A percentile compares a stretch with the other conserved stretches of the same genome.
phyloP scores from a whole-genome alignment of 2,329 filamentous ascomycete genomes.

The Fusarium sp. region DNA sequence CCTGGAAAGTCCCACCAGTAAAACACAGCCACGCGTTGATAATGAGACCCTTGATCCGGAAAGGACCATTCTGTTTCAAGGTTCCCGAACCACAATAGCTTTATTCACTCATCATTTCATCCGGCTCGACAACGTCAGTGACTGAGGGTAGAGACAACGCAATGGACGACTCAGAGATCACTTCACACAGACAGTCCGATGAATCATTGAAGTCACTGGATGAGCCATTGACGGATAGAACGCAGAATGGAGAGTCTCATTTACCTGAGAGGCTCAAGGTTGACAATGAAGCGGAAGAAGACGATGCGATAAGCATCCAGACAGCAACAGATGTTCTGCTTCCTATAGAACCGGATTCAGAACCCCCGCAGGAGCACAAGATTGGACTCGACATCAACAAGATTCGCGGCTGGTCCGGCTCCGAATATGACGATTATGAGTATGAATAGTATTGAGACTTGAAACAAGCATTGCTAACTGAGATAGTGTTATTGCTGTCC shows the following conservation, averaged over 20 bases:
- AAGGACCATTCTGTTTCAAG: fast-evolving
- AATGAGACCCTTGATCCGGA: too few species aligned
- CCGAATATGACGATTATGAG: constrained; percentile 3
- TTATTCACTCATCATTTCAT: too few species aligned
- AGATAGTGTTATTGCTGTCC: background rate
- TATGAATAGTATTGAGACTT: background rate
- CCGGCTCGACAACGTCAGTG: too few species aligned
- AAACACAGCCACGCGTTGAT: too few species aligned
- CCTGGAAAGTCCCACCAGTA: too few species aligned
- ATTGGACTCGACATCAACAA: background rate
- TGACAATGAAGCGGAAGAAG: background rate
- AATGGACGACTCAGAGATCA: too few species aligned
- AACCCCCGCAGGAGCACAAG: background rate
- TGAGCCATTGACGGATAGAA: too few species aligned
- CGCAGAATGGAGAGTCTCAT: too few species aligned
- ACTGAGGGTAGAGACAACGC: too few species aligned
- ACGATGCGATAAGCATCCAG: background rate
- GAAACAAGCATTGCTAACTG: fast-evolving
- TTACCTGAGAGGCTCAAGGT: fast-evolving
- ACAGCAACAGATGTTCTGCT: background rate
- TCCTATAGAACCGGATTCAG: background rate
- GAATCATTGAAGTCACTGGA: too few species aligned
- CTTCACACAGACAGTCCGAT: too few species aligned
- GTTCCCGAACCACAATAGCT: too few species aligned
- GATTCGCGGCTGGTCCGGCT: background rate